Base-by-base conservation (phyloP, 257 asterid species). In the Thymus mandschuricus region DNA sequence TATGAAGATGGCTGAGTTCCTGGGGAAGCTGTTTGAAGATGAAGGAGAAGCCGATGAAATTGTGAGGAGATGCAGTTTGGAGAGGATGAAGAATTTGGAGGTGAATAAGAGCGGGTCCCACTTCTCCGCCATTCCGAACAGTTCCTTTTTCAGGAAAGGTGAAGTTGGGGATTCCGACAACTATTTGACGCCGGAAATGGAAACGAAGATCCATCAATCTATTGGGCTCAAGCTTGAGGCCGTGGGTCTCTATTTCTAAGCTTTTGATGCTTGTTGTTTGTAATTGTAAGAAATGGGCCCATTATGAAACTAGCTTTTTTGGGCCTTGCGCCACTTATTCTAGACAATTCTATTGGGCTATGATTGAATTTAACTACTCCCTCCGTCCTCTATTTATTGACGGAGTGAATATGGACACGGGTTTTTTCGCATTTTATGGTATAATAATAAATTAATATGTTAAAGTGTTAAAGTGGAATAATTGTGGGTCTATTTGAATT, bases 151-250 rank as follows among this genome's bases (percentile, higher is more conserved):
- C 11, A 66, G 88, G 73, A 75, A 69, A 10, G 84, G 86, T 59
- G 73, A 76, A 10, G 79, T 81, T 44, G 88, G 88, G 54, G 84
- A 81, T 50, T 81, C 67, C 74, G 78, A 81, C 60, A 81, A 71
- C 54, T 35, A 30, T 59, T 69, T 84, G 56, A 76, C 76, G 0
- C 64, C 72, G 0, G 72, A 81, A 30, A 79, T 84, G 86, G 71
- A 78, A 44, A 55, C 64, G 10, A 46, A 60, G 62, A 68, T 81
- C 7, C 54, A 79, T 11, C 52, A 74, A 29, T 74, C 46, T 3
- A 73, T 72, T n/a, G 33, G 61, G 54, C 21, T 51, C 41, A 84
- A 79, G 62, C 64, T 84, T 51, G 66, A 67, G 6, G 69, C 77
- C 8, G 7, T 72, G 12, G 21, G 21, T 21, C 21, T 21, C 21